These are phyloP conservation scores for Fusarium xylarioides DNA, from an alignment of 2,329 filamentous ascomycete species.

Conservation along the genomic window DNA sequence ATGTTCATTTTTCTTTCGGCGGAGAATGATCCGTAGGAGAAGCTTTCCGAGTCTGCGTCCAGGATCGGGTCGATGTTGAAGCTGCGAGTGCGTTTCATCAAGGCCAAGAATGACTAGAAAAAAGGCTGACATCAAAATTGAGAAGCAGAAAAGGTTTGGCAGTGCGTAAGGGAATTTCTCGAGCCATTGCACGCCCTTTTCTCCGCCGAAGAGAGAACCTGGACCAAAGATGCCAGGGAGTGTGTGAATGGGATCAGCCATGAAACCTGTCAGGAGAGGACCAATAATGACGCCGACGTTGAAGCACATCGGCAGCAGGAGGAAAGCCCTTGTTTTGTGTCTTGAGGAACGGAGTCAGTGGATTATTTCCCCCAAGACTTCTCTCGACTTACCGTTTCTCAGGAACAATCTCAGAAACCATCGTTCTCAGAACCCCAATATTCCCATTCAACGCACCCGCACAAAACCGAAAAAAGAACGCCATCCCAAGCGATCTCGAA, in stretches of 20 bases:
- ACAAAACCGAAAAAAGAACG: constrained; percentile 74
- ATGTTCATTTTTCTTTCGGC: background rate
- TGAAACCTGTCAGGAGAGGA: constrained; percentile 72
- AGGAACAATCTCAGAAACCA: constrained; percentile 53
- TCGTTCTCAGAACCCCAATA: constrained; percentile 77
- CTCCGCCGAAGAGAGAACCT: constrained; percentile 51
- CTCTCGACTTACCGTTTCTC: constrained; percentile 12
- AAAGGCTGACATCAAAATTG: constrained; percentile 56
- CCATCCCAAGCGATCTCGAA: constrained; percentile 72
- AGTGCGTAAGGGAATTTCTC: constrained; percentile 60
- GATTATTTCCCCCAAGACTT: rapidly evolving
- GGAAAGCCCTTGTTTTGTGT: constrained; percentile 77
- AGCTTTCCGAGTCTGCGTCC: background rate
- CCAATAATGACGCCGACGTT: constrained; percentile 80
- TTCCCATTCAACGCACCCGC: constrained; percentile 79
- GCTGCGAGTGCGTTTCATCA: constrained; percentile 56
- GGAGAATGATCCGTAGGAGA: background rate
- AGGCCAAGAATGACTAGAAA: constrained; percentile 59
- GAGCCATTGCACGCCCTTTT: constrained; percentile 8
- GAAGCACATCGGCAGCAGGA: constrained; percentile 77
- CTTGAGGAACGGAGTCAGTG: background rate
- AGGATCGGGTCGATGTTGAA: background rate
- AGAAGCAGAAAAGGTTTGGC: constrained; percentile 63
- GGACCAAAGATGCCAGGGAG: constrained; percentile 62
- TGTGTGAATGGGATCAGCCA: constrained; percentile 72